Base-by-base conservation (phyloP, 169 alveolate species). In the Ophryocystis elektroscirrha region DNA sequence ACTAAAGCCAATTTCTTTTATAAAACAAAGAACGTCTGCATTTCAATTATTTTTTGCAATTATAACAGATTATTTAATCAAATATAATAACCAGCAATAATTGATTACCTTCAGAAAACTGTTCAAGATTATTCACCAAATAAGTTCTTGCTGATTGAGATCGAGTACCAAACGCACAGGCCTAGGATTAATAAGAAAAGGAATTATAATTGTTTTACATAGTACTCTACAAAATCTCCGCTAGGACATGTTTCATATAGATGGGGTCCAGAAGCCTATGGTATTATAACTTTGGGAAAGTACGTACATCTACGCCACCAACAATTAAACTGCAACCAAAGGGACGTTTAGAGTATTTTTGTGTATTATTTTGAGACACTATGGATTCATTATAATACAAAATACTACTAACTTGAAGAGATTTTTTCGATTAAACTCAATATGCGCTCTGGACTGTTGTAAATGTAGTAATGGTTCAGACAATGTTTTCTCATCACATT, bases 281-380 rank as follows among this genome's bases (percentile, higher is more conserved):
- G n/a, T n/a, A n/a, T n/a, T n/a, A n/a, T n/a, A n/a, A n/a, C n/a
- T n/a, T n/a, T n/a, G n/a, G n/a, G n/a, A n/a, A n/a, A n/a, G n/a
- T n/a, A n/a, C 69, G 75, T 48, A 67, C 85, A 69, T 82, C 94
- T 59, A 63, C 65, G n/a, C 93, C 95, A 27, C 89, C 94, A 36
- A 85, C 73, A 43, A 86, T 74, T 37, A 87, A 58, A 29, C 95
- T 94, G 43, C 85, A 96, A 37, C 96, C 97, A 71, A 83, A 86
- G 12, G 97, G 96, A 57, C 97, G 78, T 60, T 83, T 85, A 5
- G 82, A 76, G 38, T 78, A 70, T 41, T 71, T 73, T 38, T 76
- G 85, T 18, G 97, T 89, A 65, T 83, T 86, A 30, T 74, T 66
- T 52, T 89, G 87, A 26, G 94, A 79, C 51, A 83, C 79, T 71